Evolutionary conservation across 257 asterid genomes (phyloP).

Genomic region (Solanum okadae): DNA sequence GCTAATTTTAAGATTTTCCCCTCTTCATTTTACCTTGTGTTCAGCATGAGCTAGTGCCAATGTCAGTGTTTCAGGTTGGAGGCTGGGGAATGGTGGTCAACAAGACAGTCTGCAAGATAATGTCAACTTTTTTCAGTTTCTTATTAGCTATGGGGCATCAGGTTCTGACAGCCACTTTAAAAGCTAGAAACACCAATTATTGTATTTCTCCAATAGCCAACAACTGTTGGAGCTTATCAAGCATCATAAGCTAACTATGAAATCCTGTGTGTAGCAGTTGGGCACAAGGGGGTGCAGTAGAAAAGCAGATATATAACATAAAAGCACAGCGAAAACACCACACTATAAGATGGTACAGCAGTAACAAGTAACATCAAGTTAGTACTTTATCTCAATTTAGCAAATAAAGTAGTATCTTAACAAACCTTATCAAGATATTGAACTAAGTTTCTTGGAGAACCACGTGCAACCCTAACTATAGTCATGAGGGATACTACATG

Average conservation of each 20-base stretch:
- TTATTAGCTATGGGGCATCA: background rate
- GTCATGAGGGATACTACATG: slow-evolving; percentile 84
- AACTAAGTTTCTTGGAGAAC: slow-evolving; percentile 81
- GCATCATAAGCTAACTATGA: background rate
- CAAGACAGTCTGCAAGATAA: background rate
- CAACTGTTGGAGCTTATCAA: background rate
- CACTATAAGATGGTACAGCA: background rate
- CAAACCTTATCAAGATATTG: slow-evolving; percentile 92
- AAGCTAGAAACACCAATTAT: background rate
- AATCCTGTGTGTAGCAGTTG: background rate
- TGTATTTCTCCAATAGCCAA: background rate
- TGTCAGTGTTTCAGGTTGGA: background rate
- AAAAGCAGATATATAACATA: background rate
- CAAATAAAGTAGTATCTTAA: slow-evolving; percentile 15
- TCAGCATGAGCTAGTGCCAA: background rate
- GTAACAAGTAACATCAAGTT: background rate
- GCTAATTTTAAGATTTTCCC: background rate
- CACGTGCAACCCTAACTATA: slow-evolving; percentile 73
- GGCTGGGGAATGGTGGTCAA: background rate
- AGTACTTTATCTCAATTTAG: background rate
- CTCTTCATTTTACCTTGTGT: background rate
- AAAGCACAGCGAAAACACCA: background rate
- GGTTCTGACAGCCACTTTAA: background rate
- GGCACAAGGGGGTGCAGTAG: background rate
- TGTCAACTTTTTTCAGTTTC: background rate